Evolutionary conservation across 2,329 filamentous ascomycete genomes (phyloP), one percentile per base, ranked within the genome.

Genomic region (Paracoccidioides lutzii): DNA sequence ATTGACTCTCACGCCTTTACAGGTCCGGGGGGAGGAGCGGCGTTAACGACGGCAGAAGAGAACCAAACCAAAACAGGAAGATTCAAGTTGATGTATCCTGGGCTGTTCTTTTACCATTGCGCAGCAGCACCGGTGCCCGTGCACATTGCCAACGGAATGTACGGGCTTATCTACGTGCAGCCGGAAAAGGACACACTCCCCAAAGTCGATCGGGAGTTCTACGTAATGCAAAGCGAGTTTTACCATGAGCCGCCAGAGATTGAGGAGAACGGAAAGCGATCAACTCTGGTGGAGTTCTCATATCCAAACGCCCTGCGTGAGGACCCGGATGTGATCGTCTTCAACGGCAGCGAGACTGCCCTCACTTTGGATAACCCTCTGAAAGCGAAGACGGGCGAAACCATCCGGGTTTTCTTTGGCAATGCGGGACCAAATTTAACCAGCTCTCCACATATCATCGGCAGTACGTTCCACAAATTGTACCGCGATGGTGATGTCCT

Each of bases 101-200:
- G 67, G 1, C 59, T 70, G 8, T 70, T 63, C 49, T 33, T 68
- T 1, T 70, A 70, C 58, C 68, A 70, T 57, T 70, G 67, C 46
- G 66, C 68, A 1, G 67, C 68, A 0, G 67, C 65, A 0, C 68
- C 68, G 0, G 68, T 70, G 3, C 67, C 67, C 3, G 67, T 70
- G 3, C 67, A 70, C 56, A 70, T 70, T 40, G 67, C 67, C 14
- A 70, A 70, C 54, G 68, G 67, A 41, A 70, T 70, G 68, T 70
- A 68, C 54, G 68, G 68, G 9, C 63, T 70, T 50, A 64, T 70
- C 49, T 69, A 69, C 59, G 68, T 70, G 12, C 66, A 69, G 58
- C 66, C 67, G 2, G 67, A 62, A 8, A 60, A 67, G 22, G 60
- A 61, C 6, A 60, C 61, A 22, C 62, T 70, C 0, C 66, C 67